Evolutionary conservation across 1,284 basidiomycete genomes (phyloP).

Genomic region (Anthracocystis walkeri): DNA sequence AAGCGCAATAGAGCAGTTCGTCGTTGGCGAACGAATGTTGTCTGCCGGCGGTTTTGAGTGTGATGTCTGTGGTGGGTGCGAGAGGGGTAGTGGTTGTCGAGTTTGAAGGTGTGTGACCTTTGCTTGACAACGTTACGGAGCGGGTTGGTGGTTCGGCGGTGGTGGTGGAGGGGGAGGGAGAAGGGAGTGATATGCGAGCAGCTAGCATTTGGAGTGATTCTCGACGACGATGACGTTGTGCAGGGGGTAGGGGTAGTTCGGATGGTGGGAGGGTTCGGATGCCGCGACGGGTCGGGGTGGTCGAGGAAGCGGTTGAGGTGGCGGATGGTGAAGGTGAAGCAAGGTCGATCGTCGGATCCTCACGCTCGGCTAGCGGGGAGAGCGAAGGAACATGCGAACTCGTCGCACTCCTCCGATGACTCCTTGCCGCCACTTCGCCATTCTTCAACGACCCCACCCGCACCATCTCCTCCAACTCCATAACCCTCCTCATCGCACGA

Average conservation of each 20-base stretch:
- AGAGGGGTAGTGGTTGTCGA: slow-evolving; percentile 11
- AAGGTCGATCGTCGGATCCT: slow-evolving; percentile 6
- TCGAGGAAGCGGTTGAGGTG: neutral
- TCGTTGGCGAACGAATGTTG: slow-evolving; percentile 45
- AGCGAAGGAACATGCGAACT: slow-evolving; percentile 38
- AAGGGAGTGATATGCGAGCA: slow-evolving; percentile 25
- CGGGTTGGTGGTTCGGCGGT: neutral
- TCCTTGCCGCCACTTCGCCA: neutral
- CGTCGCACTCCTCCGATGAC: slow-evolving; percentile 40
- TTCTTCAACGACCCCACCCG: neutral
- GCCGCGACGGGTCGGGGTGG: slow-evolving; percentile 24
- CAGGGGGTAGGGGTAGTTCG: slow-evolving; percentile 36
- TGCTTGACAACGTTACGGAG: slow-evolving; percentile 22
- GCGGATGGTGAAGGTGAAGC: neutral
- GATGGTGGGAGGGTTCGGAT: slow-evolving; percentile 38
- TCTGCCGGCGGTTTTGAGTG: slow-evolving; percentile 13
- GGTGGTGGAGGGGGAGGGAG: neutral
- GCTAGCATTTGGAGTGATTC: slow-evolving; percentile 49
- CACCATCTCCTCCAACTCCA: slow-evolving; percentile 52
- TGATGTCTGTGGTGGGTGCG: slow-evolving; percentile 1
- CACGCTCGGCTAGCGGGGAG: slow-evolving; percentile 42
- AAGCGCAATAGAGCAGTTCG: slow-evolving; percentile 50
- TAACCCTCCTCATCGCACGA: slow-evolving; percentile 36
- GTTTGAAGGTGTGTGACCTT: slow-evolving; percentile 42
- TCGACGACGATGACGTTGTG: slow-evolving; percentile 41